These are phyloP conservation scores for Apocynum venetum DNA, from an alignment of 257 asterid species.

Conservation along the genomic window DNA sequence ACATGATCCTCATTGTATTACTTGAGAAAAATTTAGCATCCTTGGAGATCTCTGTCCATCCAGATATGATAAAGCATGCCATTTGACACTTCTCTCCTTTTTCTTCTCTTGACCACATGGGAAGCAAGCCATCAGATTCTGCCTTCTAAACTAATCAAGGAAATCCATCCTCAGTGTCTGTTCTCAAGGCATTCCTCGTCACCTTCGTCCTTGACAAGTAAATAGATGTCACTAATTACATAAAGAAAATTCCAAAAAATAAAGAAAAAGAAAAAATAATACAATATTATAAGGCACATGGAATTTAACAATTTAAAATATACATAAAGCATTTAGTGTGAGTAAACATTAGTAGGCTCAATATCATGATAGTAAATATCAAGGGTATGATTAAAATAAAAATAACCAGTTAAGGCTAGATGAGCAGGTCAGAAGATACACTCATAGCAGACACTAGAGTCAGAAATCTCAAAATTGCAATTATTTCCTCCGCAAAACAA, in stretches of 20 bases:
- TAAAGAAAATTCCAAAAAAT: not conserved
- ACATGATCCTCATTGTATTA: not conserved
- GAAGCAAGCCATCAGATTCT: not conserved
- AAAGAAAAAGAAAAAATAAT: too few relatives aligned
- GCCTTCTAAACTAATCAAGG: slow-evolving; percentile 2
- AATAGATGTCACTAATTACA: not conserved
- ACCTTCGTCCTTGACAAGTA: slow-evolving; percentile 18
- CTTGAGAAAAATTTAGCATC: not conserved
- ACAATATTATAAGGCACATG: too few relatives aligned
- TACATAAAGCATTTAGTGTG: not conserved
- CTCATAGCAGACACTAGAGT: not conserved
- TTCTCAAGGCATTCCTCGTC: slow-evolving; percentile 8
- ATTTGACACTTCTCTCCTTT: too few relatives aligned
- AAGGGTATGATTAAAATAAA: not conserved
- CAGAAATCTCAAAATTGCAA: not conserved
- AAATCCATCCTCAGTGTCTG: slow-evolving; percentile 2
- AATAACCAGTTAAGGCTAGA: not conserved
- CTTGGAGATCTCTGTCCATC: not conserved
- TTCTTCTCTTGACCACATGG: too few relatives aligned
- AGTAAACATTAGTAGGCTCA: not conserved
- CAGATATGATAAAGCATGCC: not conserved
- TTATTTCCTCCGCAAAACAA: not conserved
- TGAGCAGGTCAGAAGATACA: not conserved
- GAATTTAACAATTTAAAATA: too few relatives aligned
- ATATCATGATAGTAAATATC: not conserved